These are phyloP conservation scores for Oryza australiensis DNA, from an alignment of 176 grass and related monocot genomes.

Conservation along the genomic window DNA sequence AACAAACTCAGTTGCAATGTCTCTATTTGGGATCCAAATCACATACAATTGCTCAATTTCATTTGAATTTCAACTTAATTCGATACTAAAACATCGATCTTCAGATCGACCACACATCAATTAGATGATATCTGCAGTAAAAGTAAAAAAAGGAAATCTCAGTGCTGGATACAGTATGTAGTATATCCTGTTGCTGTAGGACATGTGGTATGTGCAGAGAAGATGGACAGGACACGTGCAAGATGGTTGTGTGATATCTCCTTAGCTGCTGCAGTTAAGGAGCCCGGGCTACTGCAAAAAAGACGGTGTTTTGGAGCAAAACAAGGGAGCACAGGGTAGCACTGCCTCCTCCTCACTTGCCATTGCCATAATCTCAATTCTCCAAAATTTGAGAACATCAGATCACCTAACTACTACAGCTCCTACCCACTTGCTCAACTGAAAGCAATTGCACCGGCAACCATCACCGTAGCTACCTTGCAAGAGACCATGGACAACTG, in stretches of 20 bases:
- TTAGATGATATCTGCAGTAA: too few relatives aligned
- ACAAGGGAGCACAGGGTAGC: neutral
- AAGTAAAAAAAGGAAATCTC: too few relatives aligned
- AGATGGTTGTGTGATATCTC: slow-evolving; percentile 5
- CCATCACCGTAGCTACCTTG: neutral
- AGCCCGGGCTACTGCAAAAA: neutral
- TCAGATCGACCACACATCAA: too few relatives aligned
- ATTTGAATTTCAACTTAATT: too few relatives aligned
- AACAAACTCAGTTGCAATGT: too few relatives aligned
- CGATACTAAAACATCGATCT: too few relatives aligned
- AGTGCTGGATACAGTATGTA: too few relatives aligned
- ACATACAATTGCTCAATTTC: too few relatives aligned
- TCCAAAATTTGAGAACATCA: too few relatives aligned
- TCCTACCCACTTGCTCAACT: neutral
- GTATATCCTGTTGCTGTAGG: neutral
- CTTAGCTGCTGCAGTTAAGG: neutral
- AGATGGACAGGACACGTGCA: neutral
- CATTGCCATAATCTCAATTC: neutral
- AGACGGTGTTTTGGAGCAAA: neutral
- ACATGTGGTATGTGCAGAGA: neutral
- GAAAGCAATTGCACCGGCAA: neutral
- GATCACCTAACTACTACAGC: neutral
- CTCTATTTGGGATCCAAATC: too few relatives aligned
- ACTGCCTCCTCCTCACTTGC: neutral
- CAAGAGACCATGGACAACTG: neutral